phyloP scores from a whole-genome alignment of 352 stramenopile species.

The Pythium pyrilobum region DNA sequence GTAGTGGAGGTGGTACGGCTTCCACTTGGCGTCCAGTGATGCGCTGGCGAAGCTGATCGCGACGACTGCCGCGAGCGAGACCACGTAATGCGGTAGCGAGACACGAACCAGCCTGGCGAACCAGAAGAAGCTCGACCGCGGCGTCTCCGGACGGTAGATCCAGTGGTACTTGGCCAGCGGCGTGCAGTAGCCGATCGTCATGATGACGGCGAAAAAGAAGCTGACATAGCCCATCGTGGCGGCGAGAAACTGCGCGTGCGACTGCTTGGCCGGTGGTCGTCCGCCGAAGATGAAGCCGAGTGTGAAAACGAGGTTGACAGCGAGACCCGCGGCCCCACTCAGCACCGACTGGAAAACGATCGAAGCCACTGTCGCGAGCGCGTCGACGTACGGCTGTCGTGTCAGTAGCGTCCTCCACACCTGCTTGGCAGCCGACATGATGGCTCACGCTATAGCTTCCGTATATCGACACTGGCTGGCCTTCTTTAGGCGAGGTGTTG shows the following conservation, averaged over 20 bases:
- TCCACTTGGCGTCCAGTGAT: neutral
- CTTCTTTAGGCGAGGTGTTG: too few species aligned
- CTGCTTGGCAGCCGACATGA: too few species aligned
- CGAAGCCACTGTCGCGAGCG: neutral
- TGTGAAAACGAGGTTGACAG: slow-evolving; percentile 2
- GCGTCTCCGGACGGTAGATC: neutral
- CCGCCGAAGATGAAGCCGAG: slow-evolving; percentile 7
- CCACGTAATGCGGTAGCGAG: neutral
- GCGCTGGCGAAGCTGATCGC: neutral
- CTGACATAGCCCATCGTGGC: slow-evolving; percentile 2
- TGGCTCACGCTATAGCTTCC: too few species aligned
- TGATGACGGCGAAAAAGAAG: neutral
- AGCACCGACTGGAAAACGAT: slow-evolving; percentile 9
- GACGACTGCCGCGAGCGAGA: neutral
- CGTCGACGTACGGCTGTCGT: neutral
- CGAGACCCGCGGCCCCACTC: neutral
- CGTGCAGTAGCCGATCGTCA: neutral
- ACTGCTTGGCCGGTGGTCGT: neutral
- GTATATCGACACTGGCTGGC: too few species aligned
- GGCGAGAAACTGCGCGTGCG: slow-evolving; percentile 4
- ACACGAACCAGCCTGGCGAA: neutral
- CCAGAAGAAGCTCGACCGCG: slow-evolving; percentile 3
- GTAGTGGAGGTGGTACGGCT: neutral
- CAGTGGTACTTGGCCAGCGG: slow-evolving; percentile 2
- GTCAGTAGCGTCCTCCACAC: neutral